These are phyloP conservation scores for Phytophthora rubi DNA, from an alignment of 352 stramenopile genomes.

Conservation along the genomic window DNA sequence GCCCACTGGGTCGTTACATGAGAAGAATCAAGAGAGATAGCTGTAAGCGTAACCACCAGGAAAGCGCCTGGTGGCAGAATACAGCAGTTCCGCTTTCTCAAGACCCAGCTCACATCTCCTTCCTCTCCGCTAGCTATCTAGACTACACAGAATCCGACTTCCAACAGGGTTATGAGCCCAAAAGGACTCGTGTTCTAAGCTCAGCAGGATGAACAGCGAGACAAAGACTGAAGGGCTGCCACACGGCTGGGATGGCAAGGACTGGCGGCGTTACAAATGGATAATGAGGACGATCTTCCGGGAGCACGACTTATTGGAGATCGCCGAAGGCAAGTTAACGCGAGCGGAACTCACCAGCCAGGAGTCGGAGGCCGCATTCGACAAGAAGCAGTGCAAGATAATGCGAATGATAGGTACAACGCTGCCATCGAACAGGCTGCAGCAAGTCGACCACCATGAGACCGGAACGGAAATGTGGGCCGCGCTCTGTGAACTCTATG, in stretches of 20 bases:
- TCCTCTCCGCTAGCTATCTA: too few species aligned
- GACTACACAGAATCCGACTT: background rate
- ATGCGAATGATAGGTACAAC: conserved; percentile 13
- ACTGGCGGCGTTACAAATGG: conserved; percentile 11
- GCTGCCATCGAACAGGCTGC: background rate
- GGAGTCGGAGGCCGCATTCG: background rate
- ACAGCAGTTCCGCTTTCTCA: too few species aligned
- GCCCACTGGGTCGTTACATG: too few species aligned
- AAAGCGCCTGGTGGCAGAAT: too few species aligned
- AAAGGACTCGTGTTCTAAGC: background rate
- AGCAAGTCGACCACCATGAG: conserved; percentile 6
- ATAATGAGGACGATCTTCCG: background rate
- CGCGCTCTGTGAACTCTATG: conserved; percentile 4
- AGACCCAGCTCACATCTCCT: too few species aligned
- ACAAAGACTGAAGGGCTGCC: too few species aligned
- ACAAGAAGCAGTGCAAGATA: conserved; percentile 13
- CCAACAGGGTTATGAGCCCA: conserved; percentile 17
- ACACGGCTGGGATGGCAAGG: conserved; percentile 10
- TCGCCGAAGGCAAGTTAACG: background rate
- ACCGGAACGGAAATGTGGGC: conserved; percentile 6
- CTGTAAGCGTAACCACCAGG: too few species aligned
- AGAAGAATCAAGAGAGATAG: too few species aligned
- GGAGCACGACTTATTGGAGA: background rate
- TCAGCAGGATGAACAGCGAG: background rate
- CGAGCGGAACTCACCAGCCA: background rate